phyloP scores from a whole-genome alignment of 2,329 filamentous ascomycete genomes.

The Alternaria incomplexa region DNA sequence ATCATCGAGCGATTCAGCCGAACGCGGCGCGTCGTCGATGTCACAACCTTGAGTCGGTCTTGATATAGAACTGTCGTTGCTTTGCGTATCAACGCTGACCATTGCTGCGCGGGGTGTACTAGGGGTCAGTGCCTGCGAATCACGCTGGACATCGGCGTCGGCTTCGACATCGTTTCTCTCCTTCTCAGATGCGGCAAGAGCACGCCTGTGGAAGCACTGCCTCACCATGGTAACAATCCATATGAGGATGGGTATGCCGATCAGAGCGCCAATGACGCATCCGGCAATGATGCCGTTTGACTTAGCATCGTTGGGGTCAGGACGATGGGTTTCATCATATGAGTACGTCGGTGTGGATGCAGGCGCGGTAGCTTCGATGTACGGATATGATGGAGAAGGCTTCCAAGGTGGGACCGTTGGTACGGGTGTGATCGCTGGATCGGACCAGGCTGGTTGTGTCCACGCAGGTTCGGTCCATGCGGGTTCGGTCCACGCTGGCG shows the following conservation, averaged over 20 bases:
- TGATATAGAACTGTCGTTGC: not conserved
- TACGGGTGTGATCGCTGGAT: not conserved
- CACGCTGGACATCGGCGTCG: not conserved
- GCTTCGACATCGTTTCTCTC: not conserved
- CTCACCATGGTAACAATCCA: not conserved
- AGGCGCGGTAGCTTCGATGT: not conserved
- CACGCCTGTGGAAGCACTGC: not conserved
- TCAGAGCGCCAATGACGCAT: not conserved
- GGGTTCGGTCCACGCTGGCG: not conserved
- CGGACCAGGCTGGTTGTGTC: not conserved
- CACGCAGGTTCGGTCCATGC: not conserved
- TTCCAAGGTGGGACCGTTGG: not conserved
- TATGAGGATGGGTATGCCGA: not conserved
- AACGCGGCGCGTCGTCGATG: not conserved
- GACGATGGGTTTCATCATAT: not conserved
- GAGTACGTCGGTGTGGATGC: not conserved
- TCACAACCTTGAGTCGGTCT: not conserved
- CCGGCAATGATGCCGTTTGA: not conserved
- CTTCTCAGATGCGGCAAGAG: rapidly evolving
- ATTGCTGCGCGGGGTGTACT: not conserved
- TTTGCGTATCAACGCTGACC: rapidly evolving
- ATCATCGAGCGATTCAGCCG: not conserved
- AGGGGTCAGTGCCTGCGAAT: not conserved
- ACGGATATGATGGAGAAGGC: not conserved
- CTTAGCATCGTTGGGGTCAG: not conserved